Percentiles rank a stretch among this genome's conserved stretches.
These are phyloP conservation scores for Barbarea vulgaris DNA, from an alignment of 345 rosid genomes.

Conservation along the genomic window DNA sequence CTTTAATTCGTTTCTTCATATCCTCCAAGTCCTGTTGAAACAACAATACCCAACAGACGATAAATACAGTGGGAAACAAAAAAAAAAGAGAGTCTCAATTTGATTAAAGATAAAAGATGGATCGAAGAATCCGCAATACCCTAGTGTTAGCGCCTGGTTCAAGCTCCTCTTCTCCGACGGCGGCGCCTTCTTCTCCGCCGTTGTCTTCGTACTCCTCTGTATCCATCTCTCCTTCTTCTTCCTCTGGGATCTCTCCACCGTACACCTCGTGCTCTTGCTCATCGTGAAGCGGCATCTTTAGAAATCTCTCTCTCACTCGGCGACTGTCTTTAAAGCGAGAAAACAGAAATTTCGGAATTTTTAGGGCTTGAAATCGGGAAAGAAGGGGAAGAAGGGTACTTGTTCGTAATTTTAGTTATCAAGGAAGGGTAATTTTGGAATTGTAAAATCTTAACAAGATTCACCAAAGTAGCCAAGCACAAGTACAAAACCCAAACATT, in stretches of 20 bases:
- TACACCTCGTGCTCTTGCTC: conserved; percentile 88
- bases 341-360: conserved; percentile 24
- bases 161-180: conserved; percentile 48
- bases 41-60: not conserved
- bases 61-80: not conserved
- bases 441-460: not conserved
- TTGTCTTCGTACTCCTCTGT: conserved; percentile 58
- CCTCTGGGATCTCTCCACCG: conserved; percentile 86
- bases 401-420: conserved; percentile 10
- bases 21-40: conserved; percentile 84
- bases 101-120: conserved; percentile 8
- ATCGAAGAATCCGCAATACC: conserved; percentile 44
- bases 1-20: conserved; percentile 93
- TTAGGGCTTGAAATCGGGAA: conserved; percentile 36
- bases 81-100: not conserved
- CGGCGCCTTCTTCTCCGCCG: conserved; percentile 49
- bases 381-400: conserved; percentile 9
- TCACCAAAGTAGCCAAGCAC: not conserved
- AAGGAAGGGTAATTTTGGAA: conserved; percentile 15
- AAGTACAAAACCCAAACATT: conserved; percentile 5
- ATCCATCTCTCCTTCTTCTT: conserved; percentile 77
- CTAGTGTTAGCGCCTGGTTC: conserved; percentile 64
- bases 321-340: conserved; percentile 31
- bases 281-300: conserved; percentile 56
- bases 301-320: conserved; percentile 35